Conservation (phyloP, 495 filamentous ascomycete genomes). For the Lasiosphaeria miniovina region DNA sequence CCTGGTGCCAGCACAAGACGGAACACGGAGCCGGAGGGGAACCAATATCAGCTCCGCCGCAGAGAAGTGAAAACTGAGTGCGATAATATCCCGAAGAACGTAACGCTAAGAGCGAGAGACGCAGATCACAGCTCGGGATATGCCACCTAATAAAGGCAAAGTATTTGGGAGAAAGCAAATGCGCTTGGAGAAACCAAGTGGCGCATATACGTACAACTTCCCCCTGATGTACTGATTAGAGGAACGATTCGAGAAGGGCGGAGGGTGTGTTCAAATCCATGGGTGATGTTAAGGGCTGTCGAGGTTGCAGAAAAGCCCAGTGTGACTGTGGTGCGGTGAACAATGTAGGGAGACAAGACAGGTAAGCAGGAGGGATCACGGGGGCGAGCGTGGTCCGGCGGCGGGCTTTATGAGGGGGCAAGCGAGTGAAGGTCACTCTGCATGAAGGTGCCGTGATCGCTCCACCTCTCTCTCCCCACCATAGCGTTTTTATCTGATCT, state of each 20-base stretch:
- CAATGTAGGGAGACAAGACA: neutral
- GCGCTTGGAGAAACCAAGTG: neutral
- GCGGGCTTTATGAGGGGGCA: neutral
- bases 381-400: neutral
- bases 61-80: too few relatives aligned
- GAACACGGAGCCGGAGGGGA: too few relatives aligned
- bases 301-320: too few relatives aligned
- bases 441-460: neutral
- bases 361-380: neutral
- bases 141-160: too few relatives aligned
- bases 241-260: neutral
- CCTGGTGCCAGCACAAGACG: too few relatives aligned
- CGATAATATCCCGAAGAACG: too few relatives aligned
- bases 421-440: slow-evolving; percentile 1
- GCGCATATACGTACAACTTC: neutral
- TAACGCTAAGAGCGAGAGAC: too few relatives aligned
- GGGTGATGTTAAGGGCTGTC: neutral
- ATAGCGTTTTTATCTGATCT: neutral
- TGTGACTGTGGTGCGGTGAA: neutral
- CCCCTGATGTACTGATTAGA: neutral
- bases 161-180: too few relatives aligned
- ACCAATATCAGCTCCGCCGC: too few relatives aligned
- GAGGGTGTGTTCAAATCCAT: neutral
- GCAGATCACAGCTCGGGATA: too few relatives aligned
- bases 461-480: neutral